Evolutionary conservation across 2,329 filamentous ascomycete genomes (phyloP).

Genomic region (Talaromyces sp.): DNA sequence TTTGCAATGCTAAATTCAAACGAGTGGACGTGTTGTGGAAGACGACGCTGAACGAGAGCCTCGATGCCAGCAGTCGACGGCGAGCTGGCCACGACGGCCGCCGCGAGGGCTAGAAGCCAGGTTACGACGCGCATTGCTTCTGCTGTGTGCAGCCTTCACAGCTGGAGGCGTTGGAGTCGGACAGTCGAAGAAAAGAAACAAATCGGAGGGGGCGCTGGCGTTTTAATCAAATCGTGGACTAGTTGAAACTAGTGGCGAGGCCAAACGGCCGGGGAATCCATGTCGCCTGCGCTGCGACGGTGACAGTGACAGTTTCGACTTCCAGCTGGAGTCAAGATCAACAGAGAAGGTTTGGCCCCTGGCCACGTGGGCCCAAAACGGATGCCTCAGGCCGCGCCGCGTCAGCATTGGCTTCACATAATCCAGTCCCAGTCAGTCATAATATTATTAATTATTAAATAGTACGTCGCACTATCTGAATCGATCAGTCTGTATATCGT

Average conservation of each 20-base stretch:
- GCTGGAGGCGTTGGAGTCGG: background rate
- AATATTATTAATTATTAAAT: no score
- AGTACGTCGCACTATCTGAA: no score
- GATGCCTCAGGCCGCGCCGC: background rate
- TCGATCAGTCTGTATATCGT: no score
- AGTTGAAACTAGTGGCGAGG: background rate
- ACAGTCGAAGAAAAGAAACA: background rate
- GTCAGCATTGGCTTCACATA: background rate
- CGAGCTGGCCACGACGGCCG: background rate
- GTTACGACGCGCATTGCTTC: background rate
- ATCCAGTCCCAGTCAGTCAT: background rate
- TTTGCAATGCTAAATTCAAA: slow-evolving; percentile 19
- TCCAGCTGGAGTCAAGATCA: background rate
- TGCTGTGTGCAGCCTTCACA: background rate
- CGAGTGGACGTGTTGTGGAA: slow-evolving; percentile 18
- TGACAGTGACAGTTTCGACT: background rate
- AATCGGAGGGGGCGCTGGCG: background rate
- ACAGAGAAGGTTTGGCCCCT: background rate
- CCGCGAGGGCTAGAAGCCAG: background rate
- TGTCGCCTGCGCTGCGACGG: background rate
- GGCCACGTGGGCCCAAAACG: background rate
- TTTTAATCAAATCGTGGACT: background rate
- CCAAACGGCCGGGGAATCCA: background rate
- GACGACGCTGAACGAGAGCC: slow-evolving; percentile 19
- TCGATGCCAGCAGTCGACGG: slow-evolving; percentile 19